Evolutionary conservation across 139 green algal genomes (phyloP), one percentile per base, ranked within the genome.

Genomic region (Limnomonas spitsbergensis): DNA sequence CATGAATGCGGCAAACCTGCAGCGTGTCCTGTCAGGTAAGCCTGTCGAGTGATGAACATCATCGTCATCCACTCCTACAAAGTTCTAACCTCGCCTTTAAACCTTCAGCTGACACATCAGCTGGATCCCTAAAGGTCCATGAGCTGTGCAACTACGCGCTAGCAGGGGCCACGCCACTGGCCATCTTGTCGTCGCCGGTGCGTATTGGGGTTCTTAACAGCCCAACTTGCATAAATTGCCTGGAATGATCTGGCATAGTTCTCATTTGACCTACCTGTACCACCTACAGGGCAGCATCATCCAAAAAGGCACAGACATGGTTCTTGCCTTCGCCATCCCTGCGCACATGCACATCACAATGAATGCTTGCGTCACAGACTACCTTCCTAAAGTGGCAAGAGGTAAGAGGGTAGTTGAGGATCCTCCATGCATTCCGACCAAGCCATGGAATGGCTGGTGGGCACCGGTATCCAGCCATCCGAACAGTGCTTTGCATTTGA

Each of bases 291-390:
- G 80, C 14, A 81, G 84, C 42, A 4, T 74, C 4, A 37, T 87
- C 0, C 69, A 87, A 20, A 88, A 84, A 53, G 72, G 73, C 0
- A 80, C 83, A 6, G 90, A 94, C 85, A 79, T 86, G 47, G 74
- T 77, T 0, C 83, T 94, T 2, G 81, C 77, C 3, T 32, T 90
- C 2, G 86, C 85, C 4, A 86, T 94, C 31, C 90, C 90, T 14
- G 39, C 93, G 3, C 91, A 95, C 84, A 87, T 87, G 29, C 90
- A 94, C 79, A 89, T 94, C 52, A 83, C 78, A 31, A 89, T 91
- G 61, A 95, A 95, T 78, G 84, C 84, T 2, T 54, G 92, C 9
- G 81, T 96, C 31, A 91, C 87, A 7, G 92, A 96, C 82, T 96
- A 96, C 69, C 75, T 94, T 0, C 86, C 92, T 4, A 90, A 77